A percentile compares a stretch with the other conserved stretches of the same genome.
These are phyloP conservation scores for Colletotrichum cordylinicola DNA, from an alignment of 2,329 filamentous ascomycete genomes.

Conservation along the genomic window DNA sequence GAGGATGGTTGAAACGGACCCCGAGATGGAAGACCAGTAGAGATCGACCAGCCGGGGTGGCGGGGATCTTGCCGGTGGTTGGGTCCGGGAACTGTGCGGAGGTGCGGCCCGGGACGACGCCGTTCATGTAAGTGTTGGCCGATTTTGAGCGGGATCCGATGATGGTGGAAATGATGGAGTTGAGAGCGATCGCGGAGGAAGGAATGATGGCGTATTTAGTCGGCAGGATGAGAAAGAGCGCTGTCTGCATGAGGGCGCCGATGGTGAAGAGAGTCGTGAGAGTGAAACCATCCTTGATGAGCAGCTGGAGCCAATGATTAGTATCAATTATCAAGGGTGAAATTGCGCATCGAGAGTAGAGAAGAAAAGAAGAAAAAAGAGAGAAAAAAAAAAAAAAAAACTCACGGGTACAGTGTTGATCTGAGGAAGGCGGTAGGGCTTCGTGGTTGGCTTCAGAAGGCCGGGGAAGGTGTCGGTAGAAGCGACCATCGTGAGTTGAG, in stretches of 20 bases:
- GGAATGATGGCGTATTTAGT: conserved; percentile 40
- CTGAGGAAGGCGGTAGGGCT: neutral
- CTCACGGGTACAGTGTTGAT: neutral
- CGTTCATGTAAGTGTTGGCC: conserved; percentile 26
- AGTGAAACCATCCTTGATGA: conserved; percentile 38
- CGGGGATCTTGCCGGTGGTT: conserved; percentile 29
- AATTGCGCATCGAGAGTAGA: neutral
- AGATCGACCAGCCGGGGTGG: conserved; percentile 29
- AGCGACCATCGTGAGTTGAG: neutral
- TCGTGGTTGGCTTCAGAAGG: neutral
- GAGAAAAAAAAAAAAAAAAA: too few relatives aligned
- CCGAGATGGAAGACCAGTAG: conserved; percentile 52
- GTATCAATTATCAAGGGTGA: neutral
- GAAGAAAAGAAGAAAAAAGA: neutral
- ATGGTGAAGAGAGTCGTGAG: conserved; percentile 35
- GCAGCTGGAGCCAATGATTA: neutral
- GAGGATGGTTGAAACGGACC: conserved; percentile 51
- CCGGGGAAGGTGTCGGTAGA: neutral
- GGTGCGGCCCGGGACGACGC: conserved; percentile 36
- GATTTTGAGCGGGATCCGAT: conserved; percentile 26
- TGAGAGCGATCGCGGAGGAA: conserved; percentile 31
- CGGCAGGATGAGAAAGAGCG: conserved; percentile 38
- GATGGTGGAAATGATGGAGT: conserved; percentile 34
- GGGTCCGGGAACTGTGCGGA: conserved; percentile 37
- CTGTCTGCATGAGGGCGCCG: conserved; percentile 39